Base-by-base conservation (phyloP, 768 basidiomycete species). In the Boletus vinaceobasis region DNA sequence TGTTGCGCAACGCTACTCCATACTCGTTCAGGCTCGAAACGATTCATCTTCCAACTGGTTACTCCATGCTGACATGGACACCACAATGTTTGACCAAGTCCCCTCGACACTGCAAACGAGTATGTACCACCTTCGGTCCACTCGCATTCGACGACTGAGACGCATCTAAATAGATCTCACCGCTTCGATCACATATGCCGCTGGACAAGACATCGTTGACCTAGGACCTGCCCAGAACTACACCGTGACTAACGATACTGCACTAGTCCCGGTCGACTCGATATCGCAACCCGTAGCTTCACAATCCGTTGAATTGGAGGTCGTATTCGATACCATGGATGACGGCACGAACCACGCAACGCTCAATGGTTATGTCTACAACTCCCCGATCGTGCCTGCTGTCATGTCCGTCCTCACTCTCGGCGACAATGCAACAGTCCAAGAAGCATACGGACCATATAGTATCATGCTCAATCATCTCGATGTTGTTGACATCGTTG, bases 1-100 rank as follows among this genome's bases (percentile, higher is more conserved):
- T 14, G 93, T 88, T 31, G 94, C 94, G 0, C 96, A 98, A 70
- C 85, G 96, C 19, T 97, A 96, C 71, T 95, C 94, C 0, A 77
- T 99, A 38, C 84, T 98, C 32, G 91, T 99, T 49, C 87, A 87
- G 11, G 95, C 96, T 10, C 83, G 88, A 45, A 95, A 95, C 71
- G 90, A 93, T 59, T 88, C 87, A 0, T 74, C 80, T 3, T 75
- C 81, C 21, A 97, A 99, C 76, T 98, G 86, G 86, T 84, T 82
- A 48, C 84, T 99, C 55, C 90, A 93, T 65, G 88, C 89, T 6
- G 90, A 94, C 75, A 91, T 98, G 83, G 91, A 95, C 66, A 81
- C 81, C 0, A 75, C 74, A 57, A 96, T 95, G 93, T 98, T 97
- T 70, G 96, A 98, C 69, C 75, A 49, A 0, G 74, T 94, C 14